Conservation (phyloP, 2,329 filamentous ascomycete species). For the Zymoseptoria ardabiliae region DNA sequence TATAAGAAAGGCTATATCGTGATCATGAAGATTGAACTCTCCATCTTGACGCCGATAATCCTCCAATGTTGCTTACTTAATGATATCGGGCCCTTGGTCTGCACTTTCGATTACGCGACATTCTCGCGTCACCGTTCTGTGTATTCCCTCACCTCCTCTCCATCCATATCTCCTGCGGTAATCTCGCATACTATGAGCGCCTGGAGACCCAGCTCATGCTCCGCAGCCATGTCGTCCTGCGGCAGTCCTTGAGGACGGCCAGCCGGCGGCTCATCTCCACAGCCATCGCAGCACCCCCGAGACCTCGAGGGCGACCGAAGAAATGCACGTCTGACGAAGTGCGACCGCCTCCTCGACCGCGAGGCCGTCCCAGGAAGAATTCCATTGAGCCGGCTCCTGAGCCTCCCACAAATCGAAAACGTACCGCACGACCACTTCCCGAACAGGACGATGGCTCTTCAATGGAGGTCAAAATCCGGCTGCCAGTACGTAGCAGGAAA, state of each 20-base stretch:
- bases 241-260: conserved; percentile 3
- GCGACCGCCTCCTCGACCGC: neutral
- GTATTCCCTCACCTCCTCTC: neutral
- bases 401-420: neutral
- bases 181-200: conserved; percentile 5
- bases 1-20: neutral
- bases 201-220: conserved; percentile 12
- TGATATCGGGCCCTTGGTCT: neutral
- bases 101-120: neutral
- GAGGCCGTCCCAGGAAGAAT: neutral
- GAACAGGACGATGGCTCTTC: neutral
- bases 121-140: neutral
- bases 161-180: neutral
- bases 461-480: neutral
- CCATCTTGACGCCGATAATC: neutral
- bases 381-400: neutral
- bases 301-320: neutral
- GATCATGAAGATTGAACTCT: neutral
- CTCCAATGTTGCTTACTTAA: neutral
- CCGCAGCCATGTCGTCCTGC: conserved; percentile 5
- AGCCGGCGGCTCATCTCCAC: conserved; percentile 4
- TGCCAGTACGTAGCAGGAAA: neutral
- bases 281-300: neutral
- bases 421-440: neutral
- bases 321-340: neutral